Evolutionary conservation across 2,329 filamentous ascomycete genomes (phyloP).

Genomic region (Sarocladium strictum): DNA sequence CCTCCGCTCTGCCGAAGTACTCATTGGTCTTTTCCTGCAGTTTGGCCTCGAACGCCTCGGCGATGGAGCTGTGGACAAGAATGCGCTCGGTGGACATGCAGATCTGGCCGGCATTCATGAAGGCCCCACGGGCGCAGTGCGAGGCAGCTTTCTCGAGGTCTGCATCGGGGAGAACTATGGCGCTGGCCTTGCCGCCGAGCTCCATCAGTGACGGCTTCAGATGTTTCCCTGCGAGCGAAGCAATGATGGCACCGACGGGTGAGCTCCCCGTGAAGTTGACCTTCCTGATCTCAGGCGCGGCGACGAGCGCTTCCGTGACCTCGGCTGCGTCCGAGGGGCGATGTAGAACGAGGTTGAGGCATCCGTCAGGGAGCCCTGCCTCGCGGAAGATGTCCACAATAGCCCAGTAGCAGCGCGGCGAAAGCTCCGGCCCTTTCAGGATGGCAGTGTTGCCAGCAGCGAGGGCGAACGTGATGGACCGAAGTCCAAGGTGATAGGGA

Average conservation of each 20-base stretch:
- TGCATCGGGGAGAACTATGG: conserved; percentile 38
- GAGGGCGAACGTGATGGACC: conserved; percentile 14
- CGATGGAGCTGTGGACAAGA: conserved; percentile 24
- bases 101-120: conserved; percentile 54
- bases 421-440: conserved; percentile 27
- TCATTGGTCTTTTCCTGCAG: conserved; percentile 3
- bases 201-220: conserved; percentile 42
- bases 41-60: conserved; percentile 10
- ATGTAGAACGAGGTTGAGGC: conserved; percentile 31
- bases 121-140: conserved; percentile 18
- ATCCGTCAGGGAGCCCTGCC: conserved; percentile 35
- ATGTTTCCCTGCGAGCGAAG: conserved; percentile 25
- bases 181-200: conserved; percentile 40
- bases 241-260: conserved; percentile 34
- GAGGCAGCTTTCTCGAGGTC: conserved; percentile 34
- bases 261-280: conserved; percentile 40
- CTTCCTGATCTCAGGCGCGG: conserved; percentile 29
- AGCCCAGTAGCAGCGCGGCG: conserved; percentile 23
- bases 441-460: conserved; percentile 21
- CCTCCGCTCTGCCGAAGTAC: neutral
- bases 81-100: conserved; percentile 68
- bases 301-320: conserved; percentile 30
- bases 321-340: conserved; percentile 25
- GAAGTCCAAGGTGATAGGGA: conserved; percentile 19
- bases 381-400: conserved; percentile 30